Evolutionary conservation across 805 yeast species (phyloP), one percentile per base, ranked within the genome.

Genomic region (Debaryomyces tyrocola): DNA sequence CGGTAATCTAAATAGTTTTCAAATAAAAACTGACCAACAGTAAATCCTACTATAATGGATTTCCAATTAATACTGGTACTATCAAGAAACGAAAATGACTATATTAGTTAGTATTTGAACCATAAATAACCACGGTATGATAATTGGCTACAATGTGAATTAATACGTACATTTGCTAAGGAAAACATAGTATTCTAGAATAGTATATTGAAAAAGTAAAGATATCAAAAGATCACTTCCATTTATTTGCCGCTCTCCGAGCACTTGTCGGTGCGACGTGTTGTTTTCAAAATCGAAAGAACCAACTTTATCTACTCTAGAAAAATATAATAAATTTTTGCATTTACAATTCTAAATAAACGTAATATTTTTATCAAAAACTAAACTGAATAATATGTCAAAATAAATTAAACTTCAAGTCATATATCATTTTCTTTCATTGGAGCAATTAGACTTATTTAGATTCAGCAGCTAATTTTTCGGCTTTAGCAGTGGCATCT

Each of bases 401-500:
- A 46, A 41, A 41, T 45, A 40, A 39, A 45, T 43, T 40, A 41
- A 39, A 48, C 36, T 46, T 41, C 37, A 48, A 42, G 43, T 38
- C 49, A 41, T 48, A 48, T 37, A 40, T 46, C 40, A 40, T 37
- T 38, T 14, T 31, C 42, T 41, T 42, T 46, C 46, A 42, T 40
- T 28, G 20, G 41, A 37, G 34, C 41, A 41, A 40, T 38, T 35
- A 35, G 37, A 60, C 63, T 67, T 83, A 84, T 69, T 83, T 83
- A 65, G 90, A 79, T 75, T 90, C 96, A 74, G 96, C 83, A 77
- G 98, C 98, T 74, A 94, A 78, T 83, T 92, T 91, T 80, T 94
- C 98, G 71, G 97, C 98, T 85, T 94, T 94, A 72, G 97, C 95
- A 74, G 90, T 77, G 65, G 85, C 99, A 78, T 94, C 99, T 75